These are phyloP conservation scores for Panicum miliaceum DNA, from an alignment of 176 grass and related monocot species.

Conservation along the genomic window DNA sequence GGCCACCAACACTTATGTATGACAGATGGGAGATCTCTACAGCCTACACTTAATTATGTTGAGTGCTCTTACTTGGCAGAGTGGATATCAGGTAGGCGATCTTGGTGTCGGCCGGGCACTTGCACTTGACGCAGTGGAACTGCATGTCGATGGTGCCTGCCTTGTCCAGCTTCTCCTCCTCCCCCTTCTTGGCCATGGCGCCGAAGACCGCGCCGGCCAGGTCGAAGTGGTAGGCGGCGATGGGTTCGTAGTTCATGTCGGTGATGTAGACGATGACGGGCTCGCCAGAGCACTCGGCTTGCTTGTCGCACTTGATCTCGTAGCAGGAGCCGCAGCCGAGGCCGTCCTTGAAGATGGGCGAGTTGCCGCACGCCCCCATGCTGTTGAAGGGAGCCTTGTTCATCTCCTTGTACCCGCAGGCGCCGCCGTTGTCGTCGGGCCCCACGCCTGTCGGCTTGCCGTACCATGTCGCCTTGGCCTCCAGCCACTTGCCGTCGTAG, in stretches of 20 bases:
- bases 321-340: conserved; percentile 63
- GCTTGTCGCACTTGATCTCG: conserved; percentile 49
- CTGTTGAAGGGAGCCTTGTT: no score
- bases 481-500: conserved; percentile 22
- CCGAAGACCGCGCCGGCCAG: conserved; percentile 53
- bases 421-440: conserved; percentile 54
- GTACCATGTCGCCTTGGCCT: conserved; percentile 60
- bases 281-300: conserved; percentile 49
- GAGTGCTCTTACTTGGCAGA: no score
- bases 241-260: neutral
- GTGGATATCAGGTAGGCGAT: conserved; percentile 64
- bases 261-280: conserved; percentile 48
- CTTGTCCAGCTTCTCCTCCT: conserved; percentile 49
- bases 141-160: conserved; percentile 51
- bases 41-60: no score
- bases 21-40: no score
- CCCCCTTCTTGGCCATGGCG: conserved; percentile 55
- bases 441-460: conserved; percentile 50
- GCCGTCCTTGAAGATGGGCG: conserved; percentile 52
- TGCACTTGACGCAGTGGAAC: conserved; percentile 53
- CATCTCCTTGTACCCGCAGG: conserved; percentile 42
- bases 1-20: no score
- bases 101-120: conserved; percentile 42
- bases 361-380: conserved; percentile 44
- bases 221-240: conserved; percentile 55